Evolutionary conservation across 1,284 basidiomycete genomes (phyloP).

Genomic region (Schizophyllum commune): DNA sequence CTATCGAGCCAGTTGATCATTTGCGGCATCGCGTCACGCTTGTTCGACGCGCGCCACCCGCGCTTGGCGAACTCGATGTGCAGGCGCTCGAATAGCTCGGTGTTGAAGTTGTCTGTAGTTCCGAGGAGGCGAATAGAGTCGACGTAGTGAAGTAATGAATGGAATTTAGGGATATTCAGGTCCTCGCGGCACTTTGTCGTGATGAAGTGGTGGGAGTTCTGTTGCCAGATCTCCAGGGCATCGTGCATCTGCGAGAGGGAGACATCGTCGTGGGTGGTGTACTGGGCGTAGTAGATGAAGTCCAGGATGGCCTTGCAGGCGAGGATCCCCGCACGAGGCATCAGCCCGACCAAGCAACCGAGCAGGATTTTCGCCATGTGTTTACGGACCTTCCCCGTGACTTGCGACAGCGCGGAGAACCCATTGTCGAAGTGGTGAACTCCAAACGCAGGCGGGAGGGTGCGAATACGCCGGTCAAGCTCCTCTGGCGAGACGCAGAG

Average conservation of each 20-base stretch:
- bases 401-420: conserved; percentile 14
- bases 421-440: conserved; percentile 19
- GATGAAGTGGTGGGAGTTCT: conserved; percentile 23
- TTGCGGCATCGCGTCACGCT: conserved; percentile 21
- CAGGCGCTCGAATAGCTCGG: conserved; percentile 21
- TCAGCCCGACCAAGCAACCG: conserved; percentile 9
- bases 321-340: not conserved
- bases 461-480: conserved; percentile 15
- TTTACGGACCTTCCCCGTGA: conserved; percentile 16
- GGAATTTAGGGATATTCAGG: conserved; percentile 28
- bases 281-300: conserved; percentile 27
- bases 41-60: conserved; percentile 23
- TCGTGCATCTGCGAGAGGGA: conserved; percentile 16
- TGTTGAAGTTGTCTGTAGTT: conserved; percentile 25
- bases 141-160: conserved; percentile 22
- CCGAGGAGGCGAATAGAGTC: conserved; percentile 19
- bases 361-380: conserved; percentile 16
- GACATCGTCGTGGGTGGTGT: conserved; percentile 19
- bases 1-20: conserved; percentile 27
- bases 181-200: conserved; percentile 16
- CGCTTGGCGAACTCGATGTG: conserved; percentile 27
- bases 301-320: conserved; percentile 20
- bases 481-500: conserved; percentile 10
- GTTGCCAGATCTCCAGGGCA: conserved; percentile 21
- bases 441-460: conserved; percentile 13